Evolutionary conservation across 139 green algal species (phyloP).

Genomic region (Coccomyxa sp.): DNA sequence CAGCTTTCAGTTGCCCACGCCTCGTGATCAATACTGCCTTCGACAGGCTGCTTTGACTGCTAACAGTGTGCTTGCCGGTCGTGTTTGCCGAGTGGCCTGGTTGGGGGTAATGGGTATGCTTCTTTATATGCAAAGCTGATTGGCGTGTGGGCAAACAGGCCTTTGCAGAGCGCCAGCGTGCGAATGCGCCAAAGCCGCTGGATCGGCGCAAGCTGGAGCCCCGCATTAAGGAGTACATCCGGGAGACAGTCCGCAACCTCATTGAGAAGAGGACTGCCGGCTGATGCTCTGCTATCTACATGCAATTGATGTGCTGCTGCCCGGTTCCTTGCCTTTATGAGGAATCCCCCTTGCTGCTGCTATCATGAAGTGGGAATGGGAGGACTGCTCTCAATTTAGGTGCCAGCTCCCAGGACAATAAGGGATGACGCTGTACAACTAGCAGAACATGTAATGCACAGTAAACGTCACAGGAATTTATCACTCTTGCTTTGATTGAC

Average conservation of each 20-base stretch:
- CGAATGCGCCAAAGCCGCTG: constrained; percentile 48
- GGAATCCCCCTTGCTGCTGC: too few relatives aligned
- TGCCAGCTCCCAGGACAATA: too few relatives aligned
- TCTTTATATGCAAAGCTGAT: background rate
- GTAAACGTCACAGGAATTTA: too few relatives aligned
- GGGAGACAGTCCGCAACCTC: constrained; percentile 21
- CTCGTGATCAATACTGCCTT: background rate
- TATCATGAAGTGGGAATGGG: too few relatives aligned
- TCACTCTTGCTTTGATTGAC: too few relatives aligned
- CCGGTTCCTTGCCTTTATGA: too few relatives aligned
- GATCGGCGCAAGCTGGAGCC: constrained; percentile 67
- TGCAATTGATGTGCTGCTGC: too few relatives aligned
- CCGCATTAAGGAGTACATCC: constrained; percentile 40
- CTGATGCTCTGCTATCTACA: background rate
- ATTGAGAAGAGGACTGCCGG: background rate
- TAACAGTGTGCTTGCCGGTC: background rate
- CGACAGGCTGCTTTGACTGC: background rate
- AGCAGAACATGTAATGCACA: too few relatives aligned
- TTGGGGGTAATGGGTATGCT: constrained; percentile 2
- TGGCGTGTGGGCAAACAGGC: constrained; percentile 20
- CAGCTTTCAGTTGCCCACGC: too few relatives aligned
- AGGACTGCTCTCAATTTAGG: too few relatives aligned
- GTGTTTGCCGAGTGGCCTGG: background rate
- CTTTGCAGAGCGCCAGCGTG: constrained; percentile 42
- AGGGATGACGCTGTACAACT: too few relatives aligned